These are phyloP conservation scores for Zygosaccharomyces lentus DNA, from an alignment of 805 yeast species.

Conservation along the genomic window DNA sequence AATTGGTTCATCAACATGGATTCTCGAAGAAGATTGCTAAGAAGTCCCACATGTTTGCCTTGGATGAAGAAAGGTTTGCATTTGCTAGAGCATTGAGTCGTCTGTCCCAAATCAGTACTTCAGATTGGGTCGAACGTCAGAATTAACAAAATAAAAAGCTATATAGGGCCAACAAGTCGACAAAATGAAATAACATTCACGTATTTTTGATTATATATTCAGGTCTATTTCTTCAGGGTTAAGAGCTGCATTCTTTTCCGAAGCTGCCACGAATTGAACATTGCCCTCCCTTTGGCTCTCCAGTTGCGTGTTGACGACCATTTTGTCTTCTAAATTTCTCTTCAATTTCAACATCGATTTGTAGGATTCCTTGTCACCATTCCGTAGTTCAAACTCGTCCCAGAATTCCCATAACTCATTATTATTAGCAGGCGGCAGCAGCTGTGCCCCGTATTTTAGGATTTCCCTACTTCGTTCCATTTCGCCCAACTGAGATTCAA, in stretches of 20 bases:
- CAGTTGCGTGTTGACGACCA: slow-evolving; percentile 30
- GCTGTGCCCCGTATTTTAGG: slow-evolving; percentile 49
- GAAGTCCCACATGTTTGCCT: slow-evolving; percentile 70
- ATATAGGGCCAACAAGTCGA: neutral
- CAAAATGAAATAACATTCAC: neutral
- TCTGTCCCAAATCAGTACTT: slow-evolving; percentile 88
- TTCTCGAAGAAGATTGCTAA: slow-evolving; percentile 67
- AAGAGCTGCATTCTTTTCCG: slow-evolving; percentile 30
- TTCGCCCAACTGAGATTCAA: slow-evolving; percentile 55
- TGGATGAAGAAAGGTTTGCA: slow-evolving; percentile 95
- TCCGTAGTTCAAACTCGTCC: slow-evolving; percentile 66
- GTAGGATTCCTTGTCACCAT: slow-evolving; percentile 68
- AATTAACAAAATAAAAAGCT: neutral
- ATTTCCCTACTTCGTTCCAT: slow-evolving; percentile 59
- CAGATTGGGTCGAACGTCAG: slow-evolving; percentile 72
- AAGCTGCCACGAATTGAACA: slow-evolving; percentile 49
- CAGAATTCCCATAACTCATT: slow-evolving; percentile 57
- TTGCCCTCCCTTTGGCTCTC: slow-evolving; percentile 24
- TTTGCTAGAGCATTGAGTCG: slow-evolving; percentile 93
- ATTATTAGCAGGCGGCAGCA: slow-evolving; percentile 36
- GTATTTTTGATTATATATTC: slow-evolving; percentile 36
- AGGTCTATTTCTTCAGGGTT: slow-evolving; percentile 63
- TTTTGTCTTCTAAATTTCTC: slow-evolving; percentile 37
- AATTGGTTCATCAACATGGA: slow-evolving; percentile 69
- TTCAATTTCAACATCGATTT: slow-evolving; percentile 68